These are phyloP conservation scores for Teratosphaeria pseudoeucalypti DNA, from an alignment of 2,329 filamentous ascomycete genomes.

Conservation along the genomic window DNA sequence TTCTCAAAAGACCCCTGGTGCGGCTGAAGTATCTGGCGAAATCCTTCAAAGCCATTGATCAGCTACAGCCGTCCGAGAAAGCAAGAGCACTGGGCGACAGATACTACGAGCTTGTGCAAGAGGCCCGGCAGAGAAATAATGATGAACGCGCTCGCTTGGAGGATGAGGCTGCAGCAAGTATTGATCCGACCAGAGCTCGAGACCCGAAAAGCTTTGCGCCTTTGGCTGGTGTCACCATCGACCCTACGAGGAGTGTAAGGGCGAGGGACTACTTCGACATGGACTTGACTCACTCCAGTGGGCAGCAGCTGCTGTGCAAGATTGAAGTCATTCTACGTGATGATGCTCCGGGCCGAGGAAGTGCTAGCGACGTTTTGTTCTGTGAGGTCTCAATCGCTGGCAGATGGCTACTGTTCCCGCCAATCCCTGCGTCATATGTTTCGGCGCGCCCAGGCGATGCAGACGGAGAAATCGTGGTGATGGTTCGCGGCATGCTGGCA, in stretches of 20 bases:
- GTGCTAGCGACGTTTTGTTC: conserved; percentile 76
- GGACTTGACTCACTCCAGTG: conserved; percentile 75
- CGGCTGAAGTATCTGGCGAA: conserved; percentile 81
- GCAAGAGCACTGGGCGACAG: conserved; percentile 49
- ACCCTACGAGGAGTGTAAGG: conserved; percentile 69
- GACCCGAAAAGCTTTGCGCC: conserved; percentile 68
- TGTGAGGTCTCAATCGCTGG: conserved; percentile 73
- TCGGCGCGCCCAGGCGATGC: conserved; percentile 70
- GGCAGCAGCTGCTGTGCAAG: conserved; percentile 79
- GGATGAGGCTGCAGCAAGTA: conserved; percentile 76
- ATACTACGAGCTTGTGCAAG: conserved; percentile 65
- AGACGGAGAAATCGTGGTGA: conserved; percentile 67
- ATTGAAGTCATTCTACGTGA: conserved; percentile 82
- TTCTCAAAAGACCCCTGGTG: conserved; percentile 80
- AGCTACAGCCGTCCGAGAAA: conserved; percentile 44
- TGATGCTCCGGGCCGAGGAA: conserved; percentile 54
- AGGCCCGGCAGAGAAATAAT: conserved; percentile 62
- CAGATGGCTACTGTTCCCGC: conserved; percentile 84
- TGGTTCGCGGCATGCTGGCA: conserved; percentile 65
- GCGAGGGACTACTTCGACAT: conserved; percentile 86
- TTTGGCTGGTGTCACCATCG: conserved; percentile 59
- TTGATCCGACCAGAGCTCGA: conserved; percentile 69
- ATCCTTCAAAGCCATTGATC: conserved; percentile 61
- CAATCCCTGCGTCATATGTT: conserved; percentile 59
- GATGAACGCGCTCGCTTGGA: conserved; percentile 64